phyloP scores from a whole-genome alignment of 768 basidiomycete genomes.

The Cubamyces sp. region DNA sequence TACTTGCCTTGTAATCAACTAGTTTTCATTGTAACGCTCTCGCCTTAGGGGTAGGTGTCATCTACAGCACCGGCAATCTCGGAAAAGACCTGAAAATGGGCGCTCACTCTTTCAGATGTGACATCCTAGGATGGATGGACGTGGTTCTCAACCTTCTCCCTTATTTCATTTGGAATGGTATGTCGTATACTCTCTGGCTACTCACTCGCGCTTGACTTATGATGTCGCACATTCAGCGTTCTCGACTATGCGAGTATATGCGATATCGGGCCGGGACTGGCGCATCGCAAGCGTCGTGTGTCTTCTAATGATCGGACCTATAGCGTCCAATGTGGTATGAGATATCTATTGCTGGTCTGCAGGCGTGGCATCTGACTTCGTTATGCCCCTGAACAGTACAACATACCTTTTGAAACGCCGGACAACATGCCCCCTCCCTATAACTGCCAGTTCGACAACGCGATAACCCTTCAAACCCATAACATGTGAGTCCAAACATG shows the following conservation, averaged over 20 bases:
- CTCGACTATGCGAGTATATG: slow-evolving; percentile 19
- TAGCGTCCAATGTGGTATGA: slow-evolving; percentile 10
- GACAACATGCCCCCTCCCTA: slow-evolving; percentile 10
- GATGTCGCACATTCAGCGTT: slow-evolving; percentile 4
- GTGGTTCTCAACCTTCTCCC: slow-evolving; percentile 8
- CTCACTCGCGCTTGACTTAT: background rate
- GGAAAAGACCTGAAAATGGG: background rate
- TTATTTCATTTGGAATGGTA: slow-evolving; percentile 11
- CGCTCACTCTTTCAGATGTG: background rate
- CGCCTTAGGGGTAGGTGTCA: background rate
- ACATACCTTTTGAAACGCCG: background rate
- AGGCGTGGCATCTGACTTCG: background rate
- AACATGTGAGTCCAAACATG: background rate
- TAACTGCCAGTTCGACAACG: slow-evolving; percentile 2
- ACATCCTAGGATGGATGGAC: background rate
- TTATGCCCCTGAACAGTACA: background rate
- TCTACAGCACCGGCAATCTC: background rate
- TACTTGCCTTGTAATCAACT: background rate
- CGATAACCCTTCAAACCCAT: background rate
- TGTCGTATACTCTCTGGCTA: background rate
- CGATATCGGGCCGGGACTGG: slow-evolving; percentile 12
- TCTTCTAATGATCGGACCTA: slow-evolving; percentile 4
- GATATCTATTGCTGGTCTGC: too few species aligned
- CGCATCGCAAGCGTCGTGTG: background rate
- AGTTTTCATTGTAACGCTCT: background rate